Evolutionary conservation across 2,329 filamentous ascomycete species (phyloP).

Genomic region (Didymella keratinophila): DNA sequence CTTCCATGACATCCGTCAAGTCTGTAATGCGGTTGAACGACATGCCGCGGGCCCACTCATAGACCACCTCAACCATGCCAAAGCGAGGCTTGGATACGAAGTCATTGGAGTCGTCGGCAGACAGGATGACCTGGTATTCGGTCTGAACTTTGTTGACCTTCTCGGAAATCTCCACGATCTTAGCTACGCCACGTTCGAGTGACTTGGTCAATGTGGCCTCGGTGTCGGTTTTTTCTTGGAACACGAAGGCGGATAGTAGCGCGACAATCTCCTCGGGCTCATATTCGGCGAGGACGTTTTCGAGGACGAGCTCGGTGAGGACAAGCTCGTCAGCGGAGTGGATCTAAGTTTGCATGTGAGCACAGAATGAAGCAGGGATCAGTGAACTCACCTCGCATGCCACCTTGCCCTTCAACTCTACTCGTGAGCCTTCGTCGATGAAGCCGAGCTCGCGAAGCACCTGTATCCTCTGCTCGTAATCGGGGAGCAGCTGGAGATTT

Average conservation of each 20-base stretch:
- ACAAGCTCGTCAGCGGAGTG: slow-evolving; percentile 97
- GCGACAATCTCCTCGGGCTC: slow-evolving; percentile 97
- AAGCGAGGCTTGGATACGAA: slow-evolving; percentile 88
- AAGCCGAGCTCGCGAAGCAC: slow-evolving; percentile 93
- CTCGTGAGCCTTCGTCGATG: slow-evolving; percentile 84
- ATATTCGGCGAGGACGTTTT: slow-evolving; percentile 94
- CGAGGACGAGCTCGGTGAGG: slow-evolving; percentile 92
- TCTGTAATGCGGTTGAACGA: slow-evolving; percentile 98
- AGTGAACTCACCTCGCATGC: slow-evolving; percentile 75
- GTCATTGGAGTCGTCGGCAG: slow-evolving; percentile 88
- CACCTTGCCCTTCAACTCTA: slow-evolving; percentile 97
- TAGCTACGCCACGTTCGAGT: slow-evolving; percentile 81
- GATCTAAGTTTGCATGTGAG: slow-evolving; percentile 59
- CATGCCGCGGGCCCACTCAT: slow-evolving; percentile 98
- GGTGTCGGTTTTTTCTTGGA: slow-evolving; percentile 92
- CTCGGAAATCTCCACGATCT: slow-evolving; percentile 88
- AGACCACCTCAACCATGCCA: slow-evolving; percentile 95
- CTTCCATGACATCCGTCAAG: slow-evolving; percentile 94
- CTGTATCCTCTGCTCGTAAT: slow-evolving; percentile 93
- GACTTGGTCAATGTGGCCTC: slow-evolving; percentile 82
- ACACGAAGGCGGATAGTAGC: slow-evolving; percentile 91
- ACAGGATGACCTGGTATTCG: slow-evolving; percentile 88
- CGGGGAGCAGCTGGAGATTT: slow-evolving; percentile 91
- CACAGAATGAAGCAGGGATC: neutral
- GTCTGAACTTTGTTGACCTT: slow-evolving; percentile 92